phyloP scores from a whole-genome alignment of 1,284 basidiomycete species.

The Farysia itapuensis region DNA sequence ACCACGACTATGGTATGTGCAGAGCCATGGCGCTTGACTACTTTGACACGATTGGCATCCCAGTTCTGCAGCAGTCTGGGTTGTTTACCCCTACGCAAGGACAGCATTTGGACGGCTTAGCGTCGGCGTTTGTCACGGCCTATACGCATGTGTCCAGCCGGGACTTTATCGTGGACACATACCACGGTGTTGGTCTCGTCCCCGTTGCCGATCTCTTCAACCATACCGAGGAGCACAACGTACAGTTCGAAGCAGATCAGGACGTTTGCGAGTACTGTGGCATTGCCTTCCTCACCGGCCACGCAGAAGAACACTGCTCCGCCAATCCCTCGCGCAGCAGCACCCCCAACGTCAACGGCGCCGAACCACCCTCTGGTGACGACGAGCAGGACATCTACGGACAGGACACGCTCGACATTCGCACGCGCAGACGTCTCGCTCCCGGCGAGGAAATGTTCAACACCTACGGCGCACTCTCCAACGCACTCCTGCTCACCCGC shows the following conservation, averaged over 20 bases:
- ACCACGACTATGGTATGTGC: constrained; percentile 29
- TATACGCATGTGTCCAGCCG: constrained; percentile 47
- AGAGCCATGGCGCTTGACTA: constrained; percentile 18
- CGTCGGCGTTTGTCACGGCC: constrained; percentile 17
- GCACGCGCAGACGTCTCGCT: constrained; percentile 7
- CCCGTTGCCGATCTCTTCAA: constrained; percentile 55
- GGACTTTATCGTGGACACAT: constrained; percentile 50
- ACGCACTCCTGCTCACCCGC: constrained; percentile 41
- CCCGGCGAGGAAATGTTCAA: constrained; percentile 38
- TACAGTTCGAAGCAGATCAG: constrained; percentile 53
- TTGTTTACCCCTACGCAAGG: constrained; percentile 4
- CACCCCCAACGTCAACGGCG: neutral
- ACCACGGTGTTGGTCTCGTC: constrained; percentile 45
- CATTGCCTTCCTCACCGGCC: constrained; percentile 14
- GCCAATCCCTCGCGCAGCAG: neutral
- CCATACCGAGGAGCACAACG: constrained; percentile 37
- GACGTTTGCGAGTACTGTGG: constrained; percentile 52
- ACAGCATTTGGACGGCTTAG: constrained; percentile 13
- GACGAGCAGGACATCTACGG: constrained; percentile 1
- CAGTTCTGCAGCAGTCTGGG: constrained; percentile 5
- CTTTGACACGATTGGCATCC: constrained; percentile 12
- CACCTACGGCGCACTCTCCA: constrained; percentile 49
- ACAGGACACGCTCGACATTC: constrained; percentile 45
- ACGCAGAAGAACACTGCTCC: constrained; percentile 9
- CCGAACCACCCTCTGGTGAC: constrained; percentile 1